Conservation (phyloP, 2,329 filamentous ascomycete genomes). For the Blastomyces silverae region DNA sequence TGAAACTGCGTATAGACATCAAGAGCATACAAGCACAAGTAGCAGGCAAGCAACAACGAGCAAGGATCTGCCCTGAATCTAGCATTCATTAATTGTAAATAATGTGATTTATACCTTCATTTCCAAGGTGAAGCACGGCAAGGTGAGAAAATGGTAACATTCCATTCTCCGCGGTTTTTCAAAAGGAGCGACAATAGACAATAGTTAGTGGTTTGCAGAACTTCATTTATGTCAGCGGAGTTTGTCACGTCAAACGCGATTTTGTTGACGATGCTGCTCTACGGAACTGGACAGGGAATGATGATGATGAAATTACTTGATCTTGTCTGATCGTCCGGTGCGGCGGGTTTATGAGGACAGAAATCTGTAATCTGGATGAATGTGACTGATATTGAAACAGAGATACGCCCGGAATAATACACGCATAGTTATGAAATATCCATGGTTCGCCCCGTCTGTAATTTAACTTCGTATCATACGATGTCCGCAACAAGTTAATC, state of each 20-base stretch:
- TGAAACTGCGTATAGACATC: neutral
- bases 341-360: conserved; percentile 3
- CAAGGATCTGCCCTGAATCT: neutral
- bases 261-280: neutral
- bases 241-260: conserved; percentile 5
- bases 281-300: neutral
- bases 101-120: neutral
- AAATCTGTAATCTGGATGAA: too few relatives aligned
- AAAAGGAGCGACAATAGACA: too few relatives aligned
- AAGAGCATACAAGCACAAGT: neutral
- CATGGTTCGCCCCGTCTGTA: neutral
- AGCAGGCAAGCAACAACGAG: neutral
- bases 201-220: neutral
- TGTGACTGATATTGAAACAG: too few relatives aligned
- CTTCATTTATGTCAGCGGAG: neutral
- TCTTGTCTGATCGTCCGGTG: neutral
- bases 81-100: neutral
- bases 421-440: too few relatives aligned
- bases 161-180: neutral
- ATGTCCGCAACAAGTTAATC: neutral
- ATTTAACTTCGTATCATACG: neutral
- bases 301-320: neutral
- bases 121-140: neutral
- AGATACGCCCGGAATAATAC: neutral
- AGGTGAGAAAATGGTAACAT: neutral